Evolutionary conservation across 352 stramenopile species (phyloP).

Genomic region (Globisporangium canariense): DNA sequence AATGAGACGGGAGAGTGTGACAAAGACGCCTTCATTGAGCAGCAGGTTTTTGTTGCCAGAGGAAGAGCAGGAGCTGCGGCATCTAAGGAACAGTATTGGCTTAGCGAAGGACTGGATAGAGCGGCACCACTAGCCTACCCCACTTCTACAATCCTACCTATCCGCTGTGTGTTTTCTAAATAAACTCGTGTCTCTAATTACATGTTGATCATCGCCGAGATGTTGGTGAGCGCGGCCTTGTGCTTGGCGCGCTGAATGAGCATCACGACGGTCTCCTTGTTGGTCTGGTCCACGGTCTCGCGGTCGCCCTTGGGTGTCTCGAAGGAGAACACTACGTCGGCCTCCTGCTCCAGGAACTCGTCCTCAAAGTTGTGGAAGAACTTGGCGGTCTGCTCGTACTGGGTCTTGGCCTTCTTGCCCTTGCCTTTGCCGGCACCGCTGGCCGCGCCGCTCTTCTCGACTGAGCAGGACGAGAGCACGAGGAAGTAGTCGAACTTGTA

Average conservation of each 20-base stretch:
- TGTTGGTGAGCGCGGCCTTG: slow-evolving; percentile 73
- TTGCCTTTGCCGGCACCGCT: slow-evolving; percentile 24
- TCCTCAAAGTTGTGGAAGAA: slow-evolving; percentile 87
- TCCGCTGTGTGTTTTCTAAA: slow-evolving; percentile 28
- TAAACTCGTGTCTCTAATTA: slow-evolving; percentile 38
- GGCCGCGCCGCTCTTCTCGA: slow-evolving; percentile 42
- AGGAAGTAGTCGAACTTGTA: slow-evolving; percentile 86
- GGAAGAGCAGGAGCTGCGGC: slow-evolving; percentile 49
- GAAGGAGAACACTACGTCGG: slow-evolving; percentile 65
- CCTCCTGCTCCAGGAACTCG: slow-evolving; percentile 80
- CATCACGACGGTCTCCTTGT: slow-evolving; percentile 74
- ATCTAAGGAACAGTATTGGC: slow-evolving; percentile 54
- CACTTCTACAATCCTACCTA: background rate
- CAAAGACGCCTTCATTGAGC: slow-evolving; percentile 5
- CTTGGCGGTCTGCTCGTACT: slow-evolving; percentile 65
- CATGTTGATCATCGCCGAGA: slow-evolving; percentile 80
- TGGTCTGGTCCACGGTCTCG: slow-evolving; percentile 51
- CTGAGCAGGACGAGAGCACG: slow-evolving; percentile 60
- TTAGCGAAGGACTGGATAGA: slow-evolving; percentile 72
- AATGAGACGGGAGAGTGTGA: background rate
- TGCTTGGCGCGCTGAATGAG: slow-evolving; percentile 75
- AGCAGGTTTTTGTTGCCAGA: slow-evolving; percentile 55
- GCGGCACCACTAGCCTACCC: slow-evolving; percentile 13
- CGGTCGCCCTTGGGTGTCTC: slow-evolving; percentile 65
- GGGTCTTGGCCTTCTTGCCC: slow-evolving; percentile 73